These are phyloP conservation scores for Podaxis sp. DNA, from an alignment of 768 basidiomycete species.

Conservation along the genomic window DNA sequence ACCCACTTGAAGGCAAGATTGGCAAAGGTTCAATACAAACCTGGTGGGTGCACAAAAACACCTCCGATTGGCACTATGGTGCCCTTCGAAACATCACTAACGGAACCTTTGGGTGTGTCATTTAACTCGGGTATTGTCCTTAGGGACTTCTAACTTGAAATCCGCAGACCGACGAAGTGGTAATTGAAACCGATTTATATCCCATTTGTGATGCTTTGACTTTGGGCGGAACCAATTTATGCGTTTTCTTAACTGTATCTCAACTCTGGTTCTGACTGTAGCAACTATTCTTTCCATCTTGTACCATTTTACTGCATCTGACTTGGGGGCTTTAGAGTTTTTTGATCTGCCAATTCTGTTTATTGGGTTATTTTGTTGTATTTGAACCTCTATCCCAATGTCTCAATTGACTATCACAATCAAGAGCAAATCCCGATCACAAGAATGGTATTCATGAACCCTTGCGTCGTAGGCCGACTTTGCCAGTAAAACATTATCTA, in stretches of 20 bases:
- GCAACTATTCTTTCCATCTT: not conserved
- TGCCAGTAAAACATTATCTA: too few relatives aligned
- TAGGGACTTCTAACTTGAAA: not conserved
- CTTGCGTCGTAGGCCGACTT: not conserved
- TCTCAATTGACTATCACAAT: not conserved
- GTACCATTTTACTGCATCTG: not conserved
- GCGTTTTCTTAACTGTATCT: not conserved
- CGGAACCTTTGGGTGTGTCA: constrained; percentile 33
- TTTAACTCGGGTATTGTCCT: not conserved
- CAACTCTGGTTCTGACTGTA: not conserved
- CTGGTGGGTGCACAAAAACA: constrained; percentile 38
- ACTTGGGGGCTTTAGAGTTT: not conserved
- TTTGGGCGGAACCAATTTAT: not conserved
- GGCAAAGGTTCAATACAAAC: constrained; percentile 29
- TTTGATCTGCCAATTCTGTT: not conserved
- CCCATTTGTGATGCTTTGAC: not conserved
- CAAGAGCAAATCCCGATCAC: not conserved
- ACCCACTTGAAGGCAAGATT: constrained; percentile 36
- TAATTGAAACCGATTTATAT: not conserved
- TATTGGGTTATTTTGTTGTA: not conserved
- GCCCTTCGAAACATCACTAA: constrained; percentile 21
- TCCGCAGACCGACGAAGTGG: not conserved
- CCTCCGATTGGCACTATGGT: constrained; percentile 28
- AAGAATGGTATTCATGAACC: not conserved
- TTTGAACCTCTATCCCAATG: not conserved